A percentile compares a stretch with the other conserved stretches of the same genome.
Conservation (phyloP, 192 early-diverging fungal genomes). For the Dispira simplex region DNA sequence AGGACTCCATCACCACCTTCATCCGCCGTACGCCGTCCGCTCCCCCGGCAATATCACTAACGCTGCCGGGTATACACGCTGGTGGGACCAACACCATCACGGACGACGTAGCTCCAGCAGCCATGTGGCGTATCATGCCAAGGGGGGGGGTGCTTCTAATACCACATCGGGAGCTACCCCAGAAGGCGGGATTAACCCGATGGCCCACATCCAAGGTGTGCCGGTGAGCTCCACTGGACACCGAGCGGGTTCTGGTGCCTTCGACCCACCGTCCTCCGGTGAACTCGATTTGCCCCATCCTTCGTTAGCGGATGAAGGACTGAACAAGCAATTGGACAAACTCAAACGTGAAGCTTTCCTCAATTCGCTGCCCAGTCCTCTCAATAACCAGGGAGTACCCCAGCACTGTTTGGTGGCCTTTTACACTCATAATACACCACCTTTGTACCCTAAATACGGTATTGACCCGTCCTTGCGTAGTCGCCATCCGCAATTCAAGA, state of each 20-base stretch:
- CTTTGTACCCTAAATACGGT: conserved; percentile 9
- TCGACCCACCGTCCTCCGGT: too few species aligned
- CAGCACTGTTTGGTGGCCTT: conserved; percentile 6
- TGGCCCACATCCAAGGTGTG: too few species aligned
- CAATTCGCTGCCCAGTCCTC: background rate
- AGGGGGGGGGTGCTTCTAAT: too few species aligned
- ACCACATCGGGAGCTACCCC: too few species aligned
- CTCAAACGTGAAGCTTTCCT: background rate
- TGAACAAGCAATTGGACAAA: background rate
- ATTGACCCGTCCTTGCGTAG: background rate
- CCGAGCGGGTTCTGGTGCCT: background rate
- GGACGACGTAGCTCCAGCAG: too few species aligned
- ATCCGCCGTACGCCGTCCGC: background rate
- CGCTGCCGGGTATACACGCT: background rate
- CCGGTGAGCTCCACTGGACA: too few species aligned
- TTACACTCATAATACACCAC: conserved; percentile 5
- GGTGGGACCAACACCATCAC: background rate
- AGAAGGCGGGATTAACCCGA: too few species aligned
- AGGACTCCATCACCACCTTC: background rate
- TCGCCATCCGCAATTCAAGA: conserved; percentile 8
- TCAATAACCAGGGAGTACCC: conserved; percentile 4
- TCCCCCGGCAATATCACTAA: background rate
- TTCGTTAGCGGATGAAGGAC: too few species aligned
- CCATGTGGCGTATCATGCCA: too few species aligned
- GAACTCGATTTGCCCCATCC: too few species aligned